Conservation (phyloP, 148 eudicot species). For the Chenopodium quinoa region DNA sequence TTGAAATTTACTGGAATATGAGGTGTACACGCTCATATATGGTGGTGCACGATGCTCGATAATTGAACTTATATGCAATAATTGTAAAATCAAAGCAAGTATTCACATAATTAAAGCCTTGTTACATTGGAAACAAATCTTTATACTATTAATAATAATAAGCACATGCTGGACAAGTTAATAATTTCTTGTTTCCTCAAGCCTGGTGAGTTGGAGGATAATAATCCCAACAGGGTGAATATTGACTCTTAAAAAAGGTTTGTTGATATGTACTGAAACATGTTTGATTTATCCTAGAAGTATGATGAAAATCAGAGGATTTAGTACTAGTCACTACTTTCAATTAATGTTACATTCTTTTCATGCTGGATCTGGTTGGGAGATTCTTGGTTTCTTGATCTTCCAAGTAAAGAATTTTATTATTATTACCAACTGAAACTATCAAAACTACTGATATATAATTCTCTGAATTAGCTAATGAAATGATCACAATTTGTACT, state of each 20-base stretch:
- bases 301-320: background rate
- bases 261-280: background rate
- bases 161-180: too few species aligned
- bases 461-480: too few species aligned
- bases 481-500: background rate
- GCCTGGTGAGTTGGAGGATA: background rate
- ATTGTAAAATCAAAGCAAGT: too few species aligned
- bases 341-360: background rate
- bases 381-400: background rate
- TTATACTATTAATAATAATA: too few species aligned
- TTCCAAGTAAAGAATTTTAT: slow-evolving; percentile 1
- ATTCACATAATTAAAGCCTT: too few species aligned
- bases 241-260: background rate
- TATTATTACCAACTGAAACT: background rate
- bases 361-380: background rate
- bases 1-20: too few species aligned
- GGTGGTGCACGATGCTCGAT: too few species aligned
- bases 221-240: background rate
- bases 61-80: too few species aligned
- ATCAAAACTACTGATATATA: background rate
- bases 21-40: too few species aligned
- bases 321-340: background rate
- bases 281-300: background rate
- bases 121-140: too few species aligned
- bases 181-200: background rate